Evolutionary conservation across 202 grass and related monocot species (phyloP), one percentile per base, ranked within the genome.

Genomic region (Eragrostis tef): DNA sequence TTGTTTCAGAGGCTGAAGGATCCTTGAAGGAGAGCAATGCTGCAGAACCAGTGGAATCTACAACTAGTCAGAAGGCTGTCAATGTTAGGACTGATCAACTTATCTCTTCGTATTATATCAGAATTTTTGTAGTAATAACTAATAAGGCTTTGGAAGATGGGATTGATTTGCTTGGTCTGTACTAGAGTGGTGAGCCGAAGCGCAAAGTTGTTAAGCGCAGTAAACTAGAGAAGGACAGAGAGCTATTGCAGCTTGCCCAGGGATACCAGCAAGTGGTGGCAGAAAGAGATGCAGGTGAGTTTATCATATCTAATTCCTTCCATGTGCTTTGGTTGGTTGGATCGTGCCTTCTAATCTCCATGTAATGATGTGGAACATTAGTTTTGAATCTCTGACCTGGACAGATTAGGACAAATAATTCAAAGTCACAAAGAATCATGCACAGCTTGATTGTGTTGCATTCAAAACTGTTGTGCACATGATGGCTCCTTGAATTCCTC

Each of bases 241-340:
- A 95, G 74, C 25, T 95, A 49, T 80, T 98, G 84, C 90, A 90
- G 79, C 87, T 98, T 73, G 91, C 88, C 67, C 90, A 91, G 80
- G 67, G 88, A 57, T 98, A 95, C 85, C 92, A 98, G 78, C 87
- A 80, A 88, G 92, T 89, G 26, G 75, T 93, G 50, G 87, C 88
- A 81, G 92, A 98, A 75, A 95, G 90, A 78, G 96, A 98, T 81
- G 93, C 96, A 79, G 96, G 96, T 86, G 78, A 85, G 86, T 84
- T 73, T 83, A 16, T 53, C 62, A 51, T 51, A 39, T 70, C 52
- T 31, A 82, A 57, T 70, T 71, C 47, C 61, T 13, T 83, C 12
- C 13, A 52, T 25, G 6, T 17, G 61, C 81, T 67, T 39, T 51
- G 12, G 29, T 31, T 31, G 29, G 29, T 31, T 31, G 29, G 29